A percentile compares a stretch with the other conserved stretches of the same genome.
phyloP scores from a whole-genome alignment of 352 stramenopile genomes.

The Phytopythium mirpurense region DNA sequence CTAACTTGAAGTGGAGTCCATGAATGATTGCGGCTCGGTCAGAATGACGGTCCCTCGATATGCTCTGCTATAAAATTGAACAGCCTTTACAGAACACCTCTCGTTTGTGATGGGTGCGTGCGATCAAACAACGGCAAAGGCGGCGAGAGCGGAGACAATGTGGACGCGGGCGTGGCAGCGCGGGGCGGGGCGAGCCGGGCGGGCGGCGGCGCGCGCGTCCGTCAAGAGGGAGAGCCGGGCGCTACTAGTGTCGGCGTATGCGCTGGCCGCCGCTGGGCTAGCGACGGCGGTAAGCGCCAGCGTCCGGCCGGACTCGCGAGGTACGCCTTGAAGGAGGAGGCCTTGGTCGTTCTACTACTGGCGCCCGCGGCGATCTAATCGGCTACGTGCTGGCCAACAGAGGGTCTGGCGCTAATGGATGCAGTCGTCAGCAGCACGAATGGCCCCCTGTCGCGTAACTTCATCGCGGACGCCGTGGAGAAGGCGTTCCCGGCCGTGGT shows the following conservation, averaged over 20 bases:
- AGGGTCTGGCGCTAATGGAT: slow-evolving; percentile 24
- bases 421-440: slow-evolving; percentile 2
- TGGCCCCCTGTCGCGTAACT: slow-evolving; percentile 59
- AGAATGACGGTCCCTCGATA: not conserved
- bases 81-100: not conserved
- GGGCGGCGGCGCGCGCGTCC: not conserved
- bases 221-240: not conserved
- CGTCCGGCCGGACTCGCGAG: slow-evolving; percentile 14
- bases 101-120: too few relatives aligned
- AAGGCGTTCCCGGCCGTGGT: slow-evolving; percentile 86
- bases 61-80: not conserved
- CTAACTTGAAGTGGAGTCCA: not conserved
- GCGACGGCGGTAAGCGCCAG: slow-evolving; percentile 12
- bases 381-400: not conserved
- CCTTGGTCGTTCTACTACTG: not conserved
- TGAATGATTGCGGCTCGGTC: not conserved
- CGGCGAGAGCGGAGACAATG: not conserved
- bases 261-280: slow-evolving; percentile 17
- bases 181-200: not conserved
- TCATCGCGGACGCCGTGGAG: slow-evolving; percentile 87
- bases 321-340: slow-evolving; percentile 4
- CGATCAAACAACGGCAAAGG: too few relatives aligned
- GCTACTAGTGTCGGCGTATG: slow-evolving; percentile 15
- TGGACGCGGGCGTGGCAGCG: not conserved
- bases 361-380: too few relatives aligned